Base-by-base conservation (phyloP, 1,284 basidiomycete genomes). In the Peniophora sp. region DNA sequence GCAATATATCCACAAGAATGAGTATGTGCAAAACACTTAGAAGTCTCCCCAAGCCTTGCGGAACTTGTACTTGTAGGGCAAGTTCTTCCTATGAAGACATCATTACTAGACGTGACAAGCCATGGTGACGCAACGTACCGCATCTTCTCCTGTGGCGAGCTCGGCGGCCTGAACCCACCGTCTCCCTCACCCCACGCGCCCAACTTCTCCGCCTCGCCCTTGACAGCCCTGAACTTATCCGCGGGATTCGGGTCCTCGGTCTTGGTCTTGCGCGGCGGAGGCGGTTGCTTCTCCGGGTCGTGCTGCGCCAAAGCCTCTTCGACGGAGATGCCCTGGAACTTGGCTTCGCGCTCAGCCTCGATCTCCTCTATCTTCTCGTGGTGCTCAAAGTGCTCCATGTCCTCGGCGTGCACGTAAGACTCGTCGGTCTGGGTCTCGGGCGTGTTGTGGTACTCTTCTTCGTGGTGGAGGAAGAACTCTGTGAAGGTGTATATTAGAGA, bases 401-500 rank as follows among this genome's bases (percentile, higher is more conserved):
- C 93, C 67, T 97, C 97, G 2, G 91, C 84, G 67, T 99, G 96
- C 53, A 66, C 88, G 71, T 99, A 99, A 0, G 92, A 78, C 59
- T 94, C 92, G 63, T 97, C 95, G 0, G 91, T 93, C 68, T 99
- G 96, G 0, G 95, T 97, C 66, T 99, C 96, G 0, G 94, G 94
- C 20, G 94, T 97, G 23, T 79, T 88, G 71, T 99, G 96, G 74
- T 80, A 97, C 67, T 92, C 72, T 73, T 97, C 89, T 82, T 97
- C 94, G 68, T 96, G 94, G 62, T 93, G 91, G 42, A 93, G 73
- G 77, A 92, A 94, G 72, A 91, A 91, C 66, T 91, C 88, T 88
- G 53, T 11, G 49, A 10, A 41, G 24, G 18, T 32, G 35, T 9
- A 37, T 2, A 43, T 55, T 11, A 56, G 50, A 51, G 17, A 52